Percentiles rank a stretch among this genome's conserved stretches.
Evolutionary conservation across 768 basidiomycete species (phyloP).

Genomic region (Russula ochroleuca): DNA sequence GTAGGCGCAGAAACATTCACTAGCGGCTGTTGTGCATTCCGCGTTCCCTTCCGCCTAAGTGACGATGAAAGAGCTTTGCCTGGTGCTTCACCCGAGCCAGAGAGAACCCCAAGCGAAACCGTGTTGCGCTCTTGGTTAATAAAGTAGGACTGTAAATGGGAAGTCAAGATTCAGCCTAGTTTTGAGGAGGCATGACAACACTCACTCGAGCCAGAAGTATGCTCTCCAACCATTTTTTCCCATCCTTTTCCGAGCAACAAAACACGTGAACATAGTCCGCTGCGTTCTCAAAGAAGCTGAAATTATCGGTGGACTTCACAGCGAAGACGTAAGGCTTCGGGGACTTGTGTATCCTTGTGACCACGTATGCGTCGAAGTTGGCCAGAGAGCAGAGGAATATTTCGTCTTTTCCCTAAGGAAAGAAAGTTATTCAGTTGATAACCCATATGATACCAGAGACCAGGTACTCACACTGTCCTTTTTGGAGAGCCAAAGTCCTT

Average conservation of each 20-base stretch:
- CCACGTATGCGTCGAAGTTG: constrained; percentile 82
- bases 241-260: constrained; percentile 69
- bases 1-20: constrained; percentile 44
- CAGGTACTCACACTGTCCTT: constrained; percentile 66
- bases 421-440: not conserved
- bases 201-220: constrained; percentile 80
- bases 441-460: not conserved
- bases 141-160: constrained; percentile 62
- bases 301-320: constrained; percentile 83
- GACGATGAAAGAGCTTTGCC: constrained; percentile 39
- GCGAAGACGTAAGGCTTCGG: constrained; percentile 86
- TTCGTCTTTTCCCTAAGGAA: constrained; percentile 75
- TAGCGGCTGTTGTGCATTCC: constrained; percentile 45
- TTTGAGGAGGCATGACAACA: constrained; percentile 21
- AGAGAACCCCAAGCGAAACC: constrained; percentile 45
- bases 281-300: constrained; percentile 81
- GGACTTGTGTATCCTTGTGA: constrained; percentile 72
- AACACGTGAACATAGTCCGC: constrained; percentile 88
- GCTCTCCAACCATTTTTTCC: constrained; percentile 72
- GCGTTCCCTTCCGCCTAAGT: constrained; percentile 37
- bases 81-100: constrained; percentile 21
- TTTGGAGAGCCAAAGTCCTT: constrained; percentile 83
- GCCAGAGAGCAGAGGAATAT: constrained; percentile 76
- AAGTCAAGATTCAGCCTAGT: not conserved
- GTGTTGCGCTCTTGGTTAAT: constrained; percentile 75